Evolutionary conservation across 495 filamentous ascomycete species (phyloP), one percentile per base, ranked within the genome.

Genomic region (Neurospora pannonica): DNA sequence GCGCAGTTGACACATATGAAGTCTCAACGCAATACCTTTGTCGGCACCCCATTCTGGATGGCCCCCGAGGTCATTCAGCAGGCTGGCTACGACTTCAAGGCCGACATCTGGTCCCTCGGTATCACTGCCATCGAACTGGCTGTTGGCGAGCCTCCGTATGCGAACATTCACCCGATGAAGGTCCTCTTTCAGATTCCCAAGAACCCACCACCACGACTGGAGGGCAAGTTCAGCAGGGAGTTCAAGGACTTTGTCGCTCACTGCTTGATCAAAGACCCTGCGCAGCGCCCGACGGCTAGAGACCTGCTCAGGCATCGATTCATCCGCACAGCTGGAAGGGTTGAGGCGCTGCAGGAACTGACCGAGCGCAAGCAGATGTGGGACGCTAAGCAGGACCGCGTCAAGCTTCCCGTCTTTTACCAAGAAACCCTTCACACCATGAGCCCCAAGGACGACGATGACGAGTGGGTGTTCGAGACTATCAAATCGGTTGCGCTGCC

Each of bases 31-130:
- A 97, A 97, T 78, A 99, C 96, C 0, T 98, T 99, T 78, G 96
- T 99, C n/a, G 96, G 96, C 9, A 99, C 96, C 5, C 96, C 96
- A 0, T 99, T 97, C 84, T 99, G 96, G 96, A 99, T 99, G 96
- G 96, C 96, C 5, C 96, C 96, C 9, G 96, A 99, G 81, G 96
- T 99, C 21, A 99, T 99, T 77, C 92, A 98, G 82, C 95, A 98
- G 84, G 90, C 92, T 71, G 96, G 96, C 37, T 98, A 99, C 77
- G 95, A 97, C 82, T 97, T 93, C 85, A 97, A 97, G 84, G 96
- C 96, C 28, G 96, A 99, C 81, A 95, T 99, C 62, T 99, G 96
- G 96, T 98, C 95, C 3, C 84, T 99, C 67, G 96, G 96, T 8
- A 98, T 99, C 77, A 97, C 96, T 0, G 96, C 96, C 24, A 93